Evolutionary conservation across 495 filamentous ascomycete genomes (phyloP).

Genomic region (Usnea hakonensis): DNA sequence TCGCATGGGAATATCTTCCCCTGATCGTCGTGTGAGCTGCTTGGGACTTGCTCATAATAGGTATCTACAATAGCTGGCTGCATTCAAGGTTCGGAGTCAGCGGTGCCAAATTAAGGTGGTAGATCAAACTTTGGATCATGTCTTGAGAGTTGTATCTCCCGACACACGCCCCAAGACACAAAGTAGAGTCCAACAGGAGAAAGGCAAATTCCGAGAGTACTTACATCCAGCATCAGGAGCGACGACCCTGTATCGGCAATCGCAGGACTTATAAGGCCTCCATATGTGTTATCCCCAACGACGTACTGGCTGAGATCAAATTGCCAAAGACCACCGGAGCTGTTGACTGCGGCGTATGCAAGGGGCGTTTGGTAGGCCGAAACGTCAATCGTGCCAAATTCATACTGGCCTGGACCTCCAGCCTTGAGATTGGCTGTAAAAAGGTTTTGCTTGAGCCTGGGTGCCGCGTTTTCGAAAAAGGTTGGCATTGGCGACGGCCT

Average conservation of each 20-base stretch:
- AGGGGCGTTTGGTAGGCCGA: slow-evolving; percentile 57
- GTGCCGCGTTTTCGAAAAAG: slow-evolving; percentile 71
- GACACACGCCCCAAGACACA: too few relatives aligned
- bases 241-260: slow-evolving; percentile 71
- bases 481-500: slow-evolving; percentile 38
- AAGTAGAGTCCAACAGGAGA: too few relatives aligned
- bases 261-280: slow-evolving; percentile 18
- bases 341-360: slow-evolving; percentile 56
- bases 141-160: too few relatives aligned
- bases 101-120: too few relatives aligned
- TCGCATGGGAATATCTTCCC: slow-evolving; percentile 64
- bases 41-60: slow-evolving; percentile 57
- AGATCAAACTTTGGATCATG: too few relatives aligned
- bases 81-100: too few relatives aligned
- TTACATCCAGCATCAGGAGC: slow-evolving; percentile 61
- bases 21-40: slow-evolving; percentile 40
- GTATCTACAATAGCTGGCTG: slow-evolving; percentile 47
- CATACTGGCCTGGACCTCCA: slow-evolving; percentile 57
- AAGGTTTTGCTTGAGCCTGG: slow-evolving; percentile 55
- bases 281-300: neutral
- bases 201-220: too few relatives aligned
- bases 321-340: slow-evolving; percentile 65
- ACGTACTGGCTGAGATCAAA: slow-evolving; percentile 54
- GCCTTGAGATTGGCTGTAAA: slow-evolving; percentile 65
- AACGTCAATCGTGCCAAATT: slow-evolving; percentile 66